Conservation (phyloP, 1,284 basidiomycete genomes). For the Malassezia sp. region DNA sequence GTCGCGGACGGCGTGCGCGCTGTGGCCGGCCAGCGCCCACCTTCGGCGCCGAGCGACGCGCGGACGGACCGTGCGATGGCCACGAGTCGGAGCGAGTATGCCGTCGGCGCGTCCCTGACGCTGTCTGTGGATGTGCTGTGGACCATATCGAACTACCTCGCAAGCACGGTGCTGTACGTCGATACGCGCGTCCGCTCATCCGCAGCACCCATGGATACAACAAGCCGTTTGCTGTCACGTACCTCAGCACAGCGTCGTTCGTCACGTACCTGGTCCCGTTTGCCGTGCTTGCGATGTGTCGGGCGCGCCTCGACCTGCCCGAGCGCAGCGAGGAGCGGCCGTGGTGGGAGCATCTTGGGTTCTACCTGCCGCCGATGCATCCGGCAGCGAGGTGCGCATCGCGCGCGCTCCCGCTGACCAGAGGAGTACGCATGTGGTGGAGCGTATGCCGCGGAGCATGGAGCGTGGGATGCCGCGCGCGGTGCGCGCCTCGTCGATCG, state of each 20-base stretch:
- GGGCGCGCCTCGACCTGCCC: too few relatives aligned
- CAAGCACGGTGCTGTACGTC: conserved; percentile 29
- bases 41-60: not conserved
- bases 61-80: too few relatives aligned
- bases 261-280: conserved; percentile 75
- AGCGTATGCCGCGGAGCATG: too few relatives aligned
- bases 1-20: too few relatives aligned
- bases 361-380: conserved; percentile 22
- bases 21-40: too few relatives aligned
- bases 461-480: too few relatives aligned
- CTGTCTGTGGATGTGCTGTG: conserved; percentile 71
- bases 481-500: conserved; percentile 38
- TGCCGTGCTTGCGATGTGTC: conserved; percentile 34
- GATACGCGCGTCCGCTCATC: not conserved
- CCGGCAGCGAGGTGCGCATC: not conserved
- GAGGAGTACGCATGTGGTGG: too few relatives aligned
- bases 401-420: too few relatives aligned
- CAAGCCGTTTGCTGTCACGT: conserved; percentile 56
- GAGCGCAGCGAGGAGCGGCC: conserved; percentile 9
- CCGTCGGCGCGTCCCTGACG: conserved; percentile 61
- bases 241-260: conserved; percentile 76
- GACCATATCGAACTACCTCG: conserved; percentile 51
- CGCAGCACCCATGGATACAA: conserved; percentile 37
- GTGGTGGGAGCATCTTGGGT: conserved; percentile 34
- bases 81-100: conserved; percentile 57